Conservation (phyloP, 164 flowering plant genomes). For the Saururus chinensis region DNA sequence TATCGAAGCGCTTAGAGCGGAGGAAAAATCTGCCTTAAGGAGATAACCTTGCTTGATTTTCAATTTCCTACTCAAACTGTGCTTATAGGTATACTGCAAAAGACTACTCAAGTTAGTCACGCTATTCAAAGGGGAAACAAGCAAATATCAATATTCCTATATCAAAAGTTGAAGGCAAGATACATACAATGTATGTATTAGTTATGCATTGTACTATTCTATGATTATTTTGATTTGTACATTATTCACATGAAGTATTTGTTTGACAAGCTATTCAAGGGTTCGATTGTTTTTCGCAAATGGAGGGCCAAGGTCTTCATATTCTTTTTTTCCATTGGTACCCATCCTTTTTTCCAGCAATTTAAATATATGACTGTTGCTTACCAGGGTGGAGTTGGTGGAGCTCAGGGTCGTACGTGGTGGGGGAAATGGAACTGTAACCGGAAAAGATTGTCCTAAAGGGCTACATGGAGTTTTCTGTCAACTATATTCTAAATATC, state of each 20-base stretch:
- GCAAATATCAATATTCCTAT: no score
- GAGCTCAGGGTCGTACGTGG: constrained; percentile 34
- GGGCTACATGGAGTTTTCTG: constrained; percentile 92
- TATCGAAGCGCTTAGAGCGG: no score
- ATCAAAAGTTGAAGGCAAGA: constrained; percentile 52
- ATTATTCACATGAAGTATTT: not conserved
- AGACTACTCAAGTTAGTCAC: no score
- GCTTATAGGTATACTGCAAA: no score
- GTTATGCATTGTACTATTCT: not conserved
- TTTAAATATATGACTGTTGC: not conserved
- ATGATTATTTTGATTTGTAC: not conserved
- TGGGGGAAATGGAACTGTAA: constrained; percentile 75
- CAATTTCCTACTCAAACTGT: no score
- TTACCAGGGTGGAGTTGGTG: constrained; percentile 74
- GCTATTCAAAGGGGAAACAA: no score
- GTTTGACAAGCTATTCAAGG: not conserved
- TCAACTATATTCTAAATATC: constrained; percentile 45
- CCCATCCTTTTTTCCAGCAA: not conserved
- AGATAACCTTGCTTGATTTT: no score
- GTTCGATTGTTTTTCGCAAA: not conserved
- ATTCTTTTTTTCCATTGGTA: not conserved
- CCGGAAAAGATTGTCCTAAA: constrained; percentile 81
- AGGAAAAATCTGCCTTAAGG: no score
- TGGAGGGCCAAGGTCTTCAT: no score
- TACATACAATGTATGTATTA: constrained; percentile 37